Evolutionary conservation across 2,329 filamentous ascomycete species (phyloP).

Genomic region (Chaetothyriales sp.): DNA sequence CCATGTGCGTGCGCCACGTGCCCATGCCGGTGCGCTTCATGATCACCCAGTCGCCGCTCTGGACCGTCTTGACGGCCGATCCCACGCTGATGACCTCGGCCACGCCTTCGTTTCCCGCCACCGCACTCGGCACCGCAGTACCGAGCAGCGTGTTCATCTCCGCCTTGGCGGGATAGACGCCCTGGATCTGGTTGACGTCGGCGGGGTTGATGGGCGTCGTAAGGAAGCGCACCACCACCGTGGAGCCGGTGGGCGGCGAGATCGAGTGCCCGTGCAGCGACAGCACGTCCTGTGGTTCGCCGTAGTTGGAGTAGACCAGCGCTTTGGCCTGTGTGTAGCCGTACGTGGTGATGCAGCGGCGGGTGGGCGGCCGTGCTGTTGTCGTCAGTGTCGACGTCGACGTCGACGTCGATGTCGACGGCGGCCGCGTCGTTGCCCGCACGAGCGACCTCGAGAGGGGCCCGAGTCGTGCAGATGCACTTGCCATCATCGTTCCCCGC

Average conservation of each 20-base stretch:
- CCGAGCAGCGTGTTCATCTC: constrained; percentile 62
- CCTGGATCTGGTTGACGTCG: constrained; percentile 96
- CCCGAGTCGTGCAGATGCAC: neutral
- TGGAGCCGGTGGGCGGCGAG: constrained; percentile 40
- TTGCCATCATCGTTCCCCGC: neutral
- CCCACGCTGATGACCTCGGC: constrained; percentile 73
- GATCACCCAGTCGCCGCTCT: constrained; percentile 84
- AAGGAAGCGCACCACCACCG: constrained; percentile 72
- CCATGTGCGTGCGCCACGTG: constrained; percentile 87
- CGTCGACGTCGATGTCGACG: neutral
- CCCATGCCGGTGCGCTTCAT: constrained; percentile 72
- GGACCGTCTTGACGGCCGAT: constrained; percentile 45
- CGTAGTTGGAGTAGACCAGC: constrained; percentile 35
- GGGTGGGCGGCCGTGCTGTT: constrained; percentile 1
- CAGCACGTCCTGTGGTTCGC: constrained; percentile 36
- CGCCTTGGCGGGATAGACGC: constrained; percentile 81
- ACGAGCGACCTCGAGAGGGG: neutral
- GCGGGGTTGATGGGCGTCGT: constrained; percentile 90
- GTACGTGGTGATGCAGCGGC: constrained; percentile 32
- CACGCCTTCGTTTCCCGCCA: constrained; percentile 82
- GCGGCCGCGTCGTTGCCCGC: too few relatives aligned
- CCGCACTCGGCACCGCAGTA: constrained; percentile 59
- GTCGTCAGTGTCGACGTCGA: neutral
- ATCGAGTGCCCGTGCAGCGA: constrained; percentile 37
- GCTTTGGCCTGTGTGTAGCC: constrained; percentile 39